Evolutionary conservation across 345 rosid genomes (phyloP), one percentile per base, ranked within the genome.

Genomic region (Aethionema arabicum): DNA sequence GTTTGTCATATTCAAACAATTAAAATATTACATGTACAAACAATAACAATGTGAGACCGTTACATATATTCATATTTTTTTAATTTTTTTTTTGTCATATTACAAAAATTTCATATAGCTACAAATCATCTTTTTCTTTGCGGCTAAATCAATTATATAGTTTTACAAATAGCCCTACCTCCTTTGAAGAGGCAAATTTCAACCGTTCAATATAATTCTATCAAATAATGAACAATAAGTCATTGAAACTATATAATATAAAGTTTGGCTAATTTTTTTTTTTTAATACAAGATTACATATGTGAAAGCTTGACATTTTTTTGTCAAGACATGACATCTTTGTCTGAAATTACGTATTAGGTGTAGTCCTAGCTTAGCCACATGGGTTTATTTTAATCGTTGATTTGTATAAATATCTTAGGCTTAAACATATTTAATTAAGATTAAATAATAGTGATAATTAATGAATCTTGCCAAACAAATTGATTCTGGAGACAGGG

Each of bases 261-360:
- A 14, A 21, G 27, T 21, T 21, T 32, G 67, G 27, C 57, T 47
- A 44, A 31, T 11, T 27, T 54, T 38, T n/a, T 10, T 37, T 45
- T 61, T 53, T 60, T 46, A 52, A 61, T 61, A 31, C 21, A 61
- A 40, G 38, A 61, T 51, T 61, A 53, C 10, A 32, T 62, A 45
- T 45, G 68, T 54, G 38, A 69, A 54, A 33, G 44, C 13, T 69
- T 69, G 73, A 69, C 67, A 61, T 61, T 21, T 21, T 21, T 21
- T 21, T 45, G 68, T 54, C 35, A 69, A 54, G 21, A 38, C 13
- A 61, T 69, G 73, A 69, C 67, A 61, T 61, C 36, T 39, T 40
- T 69, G 63, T 54, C 63, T 32, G 52, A 56, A 32, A 7, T 54
- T 61, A 61, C 62, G 67, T 69, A 69, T 69, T 69, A 69, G 73